phyloP scores from a whole-genome alignment of 495 filamentous ascomycete species.

The Penicillium paxilli region DNA sequence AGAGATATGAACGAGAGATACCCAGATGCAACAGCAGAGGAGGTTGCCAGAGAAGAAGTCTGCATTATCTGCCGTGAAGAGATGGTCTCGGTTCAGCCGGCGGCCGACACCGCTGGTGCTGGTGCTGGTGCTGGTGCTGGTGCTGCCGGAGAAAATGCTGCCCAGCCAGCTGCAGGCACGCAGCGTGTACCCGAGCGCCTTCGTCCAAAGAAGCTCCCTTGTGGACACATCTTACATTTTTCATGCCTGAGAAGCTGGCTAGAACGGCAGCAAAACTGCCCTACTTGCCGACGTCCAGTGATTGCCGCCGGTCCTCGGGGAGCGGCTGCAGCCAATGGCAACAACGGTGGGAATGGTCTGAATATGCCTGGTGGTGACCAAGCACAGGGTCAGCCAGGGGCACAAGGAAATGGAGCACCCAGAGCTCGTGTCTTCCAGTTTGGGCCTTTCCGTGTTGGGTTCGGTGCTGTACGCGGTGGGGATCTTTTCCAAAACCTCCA shows the following conservation, averaged over 20 bases:
- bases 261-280: conserved; percentile 97
- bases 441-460: conserved; percentile 58
- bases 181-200: conserved; percentile 67
- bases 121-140: conserved; percentile 18
- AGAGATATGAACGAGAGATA: conserved; percentile 90
- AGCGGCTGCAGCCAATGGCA: conserved; percentile 22
- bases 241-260: conserved; percentile 94
- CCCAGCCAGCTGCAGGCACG: conserved; percentile 8
- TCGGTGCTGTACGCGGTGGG: conserved; percentile 55
- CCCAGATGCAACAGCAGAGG: conserved; percentile 86
- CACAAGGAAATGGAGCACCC: conserved; percentile 34
- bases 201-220: conserved; percentile 92
- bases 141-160: conserved; percentile 35
- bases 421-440: conserved; percentile 52
- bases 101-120: conserved; percentile 18
- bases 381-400: conserved; percentile 29
- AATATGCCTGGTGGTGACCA: conserved; percentile 26
- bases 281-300: conserved; percentile 88
- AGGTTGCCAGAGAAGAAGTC: conserved; percentile 80
- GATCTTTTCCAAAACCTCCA: conserved; percentile 54
- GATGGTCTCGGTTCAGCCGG: conserved; percentile 71
- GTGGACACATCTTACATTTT: conserved; percentile 93
- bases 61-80: conserved; percentile 98
- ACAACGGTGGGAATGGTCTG: conserved; percentile 30
- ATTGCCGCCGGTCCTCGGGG: conserved; percentile 32